Percentiles rank a stretch among this genome's conserved stretches.
Conservation (phyloP, 768 basidiomycete genomes). For the Harrya chromipes region DNA sequence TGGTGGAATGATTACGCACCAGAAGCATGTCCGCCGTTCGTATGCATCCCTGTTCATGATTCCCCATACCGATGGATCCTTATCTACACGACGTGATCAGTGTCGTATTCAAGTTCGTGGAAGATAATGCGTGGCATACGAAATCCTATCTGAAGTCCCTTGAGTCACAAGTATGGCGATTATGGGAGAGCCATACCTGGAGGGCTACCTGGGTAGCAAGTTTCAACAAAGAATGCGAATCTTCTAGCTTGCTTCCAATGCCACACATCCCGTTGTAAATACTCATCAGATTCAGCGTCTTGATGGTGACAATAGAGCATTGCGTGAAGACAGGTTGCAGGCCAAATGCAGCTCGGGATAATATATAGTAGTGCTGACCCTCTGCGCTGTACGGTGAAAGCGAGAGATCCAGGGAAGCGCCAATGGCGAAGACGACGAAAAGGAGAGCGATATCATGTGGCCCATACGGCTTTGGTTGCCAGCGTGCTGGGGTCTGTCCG, state of each 20-base stretch:
- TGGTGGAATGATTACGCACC: slow-evolving; percentile 23
- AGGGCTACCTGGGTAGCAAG: slow-evolving; percentile 48
- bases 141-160: slow-evolving; percentile 9
- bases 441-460: slow-evolving; percentile 51
- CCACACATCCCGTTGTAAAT: slow-evolving; percentile 54
- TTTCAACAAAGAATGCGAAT: slow-evolving; percentile 44
- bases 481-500: neutral
- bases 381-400: slow-evolving; percentile 48
- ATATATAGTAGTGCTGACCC: slow-evolving; percentile 49
- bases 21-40: slow-evolving; percentile 53
- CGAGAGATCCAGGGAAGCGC: slow-evolving; percentile 45
- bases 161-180: neutral
- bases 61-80: slow-evolving; percentile 51
- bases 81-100: slow-evolving; percentile 32
- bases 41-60: slow-evolving; percentile 49
- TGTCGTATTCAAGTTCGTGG: neutral
- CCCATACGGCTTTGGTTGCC: slow-evolving; percentile 30
- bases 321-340: slow-evolving; percentile 44
- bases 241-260: slow-evolving; percentile 47
- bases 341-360: slow-evolving; percentile 45
- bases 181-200: slow-evolving; percentile 33
- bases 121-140: slow-evolving; percentile 8
- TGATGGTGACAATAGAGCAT: slow-evolving; percentile 46
- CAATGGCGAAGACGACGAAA: slow-evolving; percentile 46
- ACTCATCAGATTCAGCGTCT: slow-evolving; percentile 51